These are phyloP conservation scores for Cytospora piceicola DNA, from an alignment of 2,329 filamentous ascomycete species.

Conservation along the genomic window DNA sequence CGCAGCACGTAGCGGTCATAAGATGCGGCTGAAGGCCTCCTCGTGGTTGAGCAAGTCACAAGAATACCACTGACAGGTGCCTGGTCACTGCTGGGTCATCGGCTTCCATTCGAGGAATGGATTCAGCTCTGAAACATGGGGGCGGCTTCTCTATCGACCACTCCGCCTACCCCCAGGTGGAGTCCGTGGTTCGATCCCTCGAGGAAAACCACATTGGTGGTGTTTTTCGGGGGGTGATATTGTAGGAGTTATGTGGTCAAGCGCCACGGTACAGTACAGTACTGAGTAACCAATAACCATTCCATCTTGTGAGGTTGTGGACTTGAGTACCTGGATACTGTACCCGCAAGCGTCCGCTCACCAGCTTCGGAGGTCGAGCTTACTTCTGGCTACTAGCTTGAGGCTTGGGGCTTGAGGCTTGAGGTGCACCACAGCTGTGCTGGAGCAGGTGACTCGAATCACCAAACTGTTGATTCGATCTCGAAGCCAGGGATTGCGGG, in stretches of 20 bases:
- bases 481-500: neutral
- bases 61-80: neutral
- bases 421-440: slow-evolving; percentile 22
- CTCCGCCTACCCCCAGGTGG: neutral
- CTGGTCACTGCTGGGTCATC: neutral
- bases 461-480: slow-evolving; percentile 3
- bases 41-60: neutral
- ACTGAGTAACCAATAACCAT: neutral
- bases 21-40: slow-evolving; percentile 4
- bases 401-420: neutral
- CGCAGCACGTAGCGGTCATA: slow-evolving; percentile 15
- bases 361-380: neutral
- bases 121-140: neutral
- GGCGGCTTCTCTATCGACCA: neutral
- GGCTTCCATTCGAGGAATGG: neutral
- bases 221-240: neutral
- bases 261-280: neutral
- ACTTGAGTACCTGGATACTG: slow-evolving; percentile 1
- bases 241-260: neutral
- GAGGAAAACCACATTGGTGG: neutral
- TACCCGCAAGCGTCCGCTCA: slow-evolving; percentile 2
- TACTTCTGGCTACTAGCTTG: neutral
- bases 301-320: neutral
- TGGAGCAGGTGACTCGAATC: slow-evolving; percentile 22
- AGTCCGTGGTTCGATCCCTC: neutral